phyloP scores from a whole-genome alignment of 805 yeast genomes.

The Lachancea cidri region DNA sequence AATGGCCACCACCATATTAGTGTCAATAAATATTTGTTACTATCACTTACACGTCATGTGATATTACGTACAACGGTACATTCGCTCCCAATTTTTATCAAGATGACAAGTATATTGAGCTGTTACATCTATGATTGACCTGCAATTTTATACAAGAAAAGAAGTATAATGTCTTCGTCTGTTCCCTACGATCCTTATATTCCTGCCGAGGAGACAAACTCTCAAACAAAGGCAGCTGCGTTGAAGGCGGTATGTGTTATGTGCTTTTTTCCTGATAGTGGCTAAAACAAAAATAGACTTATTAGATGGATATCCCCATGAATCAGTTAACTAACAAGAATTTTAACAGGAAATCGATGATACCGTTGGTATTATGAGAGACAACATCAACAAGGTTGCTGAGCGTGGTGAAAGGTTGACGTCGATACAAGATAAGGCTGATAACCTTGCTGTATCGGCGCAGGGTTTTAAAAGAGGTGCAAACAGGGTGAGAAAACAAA shows the following conservation, averaged over 20 bases:
- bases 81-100: background rate
- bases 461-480: constrained; percentile 96
- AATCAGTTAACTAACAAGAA: constrained; percentile 29
- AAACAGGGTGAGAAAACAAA: constrained; percentile 92
- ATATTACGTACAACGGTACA: background rate
- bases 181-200: constrained; percentile 84
- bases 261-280: constrained; percentile 7
- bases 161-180: constrained; percentile 58
- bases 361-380: constrained; percentile 96
- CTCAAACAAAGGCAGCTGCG: constrained; percentile 62
- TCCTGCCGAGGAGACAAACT: constrained; percentile 48
- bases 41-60: background rate
- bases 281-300: background rate
- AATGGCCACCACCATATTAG: background rate
- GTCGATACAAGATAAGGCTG: constrained; percentile 88
- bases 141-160: background rate
- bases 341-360: constrained; percentile 73
- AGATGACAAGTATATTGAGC: no score
- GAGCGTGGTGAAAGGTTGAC: constrained; percentile 91
- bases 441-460: constrained; percentile 85
- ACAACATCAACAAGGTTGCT: constrained; percentile 91
- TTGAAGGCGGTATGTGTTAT: constrained; percentile 63
- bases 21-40: background rate
- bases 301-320: no score
- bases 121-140: no score